Percentiles rank a stretch among this genome's conserved stretches.
Conservation (phyloP, 768 basidiomycete genomes). For the Neoboletus brunneissimus region DNA sequence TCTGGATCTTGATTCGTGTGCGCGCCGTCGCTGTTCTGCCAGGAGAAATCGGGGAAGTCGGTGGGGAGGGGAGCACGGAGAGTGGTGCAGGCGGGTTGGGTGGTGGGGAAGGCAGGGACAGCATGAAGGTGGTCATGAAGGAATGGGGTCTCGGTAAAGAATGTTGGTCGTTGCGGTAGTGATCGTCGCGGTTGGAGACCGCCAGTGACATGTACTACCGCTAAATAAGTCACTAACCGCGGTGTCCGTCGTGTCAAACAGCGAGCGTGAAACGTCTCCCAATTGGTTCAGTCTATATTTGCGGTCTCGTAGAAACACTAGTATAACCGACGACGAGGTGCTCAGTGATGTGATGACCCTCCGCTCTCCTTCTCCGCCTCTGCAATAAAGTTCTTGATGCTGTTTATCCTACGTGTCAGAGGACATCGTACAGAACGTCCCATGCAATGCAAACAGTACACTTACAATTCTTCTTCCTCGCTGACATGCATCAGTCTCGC, state of each 20-base stretch:
- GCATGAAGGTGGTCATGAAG: neutral
- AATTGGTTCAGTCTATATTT: constrained; percentile 6
- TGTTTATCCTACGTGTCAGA: constrained; percentile 52
- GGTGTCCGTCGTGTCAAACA: constrained; percentile 2
- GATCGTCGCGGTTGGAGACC: neutral
- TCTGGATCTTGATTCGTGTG: constrained; percentile 11
- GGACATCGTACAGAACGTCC: constrained; percentile 29
- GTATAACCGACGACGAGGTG: constrained; percentile 2
- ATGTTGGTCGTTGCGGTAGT: neutral
- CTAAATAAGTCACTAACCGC: neutral
- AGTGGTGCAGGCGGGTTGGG: neutral
- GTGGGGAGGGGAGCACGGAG: constrained; percentile 16
- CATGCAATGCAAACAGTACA: constrained; percentile 22
- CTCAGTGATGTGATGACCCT: constrained; percentile 33
- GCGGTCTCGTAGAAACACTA: constrained; percentile 2
- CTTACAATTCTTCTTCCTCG: constrained; percentile 85
- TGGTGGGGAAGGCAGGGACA: neutral
- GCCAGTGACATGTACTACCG: neutral
- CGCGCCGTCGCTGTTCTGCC: constrained; percentile 6
- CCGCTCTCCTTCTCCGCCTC: constrained; percentile 80
- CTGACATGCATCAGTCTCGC: constrained; percentile 35
- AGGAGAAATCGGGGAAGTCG: constrained; percentile 19
- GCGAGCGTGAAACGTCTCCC: neutral
- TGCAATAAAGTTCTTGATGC: constrained; percentile 75
- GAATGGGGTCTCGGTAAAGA: neutral